These are phyloP conservation scores for Centella asiatica DNA, from an alignment of 129 eudicot genomes.

Conservation along the genomic window DNA sequence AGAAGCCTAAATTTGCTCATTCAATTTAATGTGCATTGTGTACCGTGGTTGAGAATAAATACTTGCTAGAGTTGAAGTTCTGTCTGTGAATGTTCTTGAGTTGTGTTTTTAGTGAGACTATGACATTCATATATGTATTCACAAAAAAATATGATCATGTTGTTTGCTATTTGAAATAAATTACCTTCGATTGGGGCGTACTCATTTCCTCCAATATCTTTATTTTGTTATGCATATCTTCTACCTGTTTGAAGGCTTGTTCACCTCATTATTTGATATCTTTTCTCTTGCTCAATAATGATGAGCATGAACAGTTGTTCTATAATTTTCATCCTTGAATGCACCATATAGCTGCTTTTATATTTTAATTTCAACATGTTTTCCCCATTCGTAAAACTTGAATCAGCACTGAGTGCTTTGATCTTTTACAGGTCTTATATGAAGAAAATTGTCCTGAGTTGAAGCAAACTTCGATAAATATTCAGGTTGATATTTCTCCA, in stretches of 20 bases:
- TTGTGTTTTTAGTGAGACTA: too few species aligned
- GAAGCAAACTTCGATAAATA: slow-evolving; percentile 39
- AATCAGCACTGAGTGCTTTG: slow-evolving; percentile 1
- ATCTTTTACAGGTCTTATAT: slow-evolving; percentile 30
- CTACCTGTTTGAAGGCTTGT: too few species aligned
- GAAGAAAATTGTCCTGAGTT: slow-evolving; percentile 24
- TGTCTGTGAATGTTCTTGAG: too few species aligned
- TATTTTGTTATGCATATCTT: neutral
- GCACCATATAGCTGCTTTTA: neutral
- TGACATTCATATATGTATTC: neutral
- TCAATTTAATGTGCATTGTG: too few species aligned
- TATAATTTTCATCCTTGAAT: neutral
- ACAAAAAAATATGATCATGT: neutral
- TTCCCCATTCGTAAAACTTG: neutral
- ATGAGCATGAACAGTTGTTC: neutral
- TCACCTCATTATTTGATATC: neutral
- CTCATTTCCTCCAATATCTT: neutral
- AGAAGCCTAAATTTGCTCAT: too few species aligned
- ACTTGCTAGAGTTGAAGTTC: too few species aligned
- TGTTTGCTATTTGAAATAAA: neutral
- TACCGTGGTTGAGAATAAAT: too few species aligned
- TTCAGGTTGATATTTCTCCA: slow-evolving; percentile 48
- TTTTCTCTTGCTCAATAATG: neutral
- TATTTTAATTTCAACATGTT: neutral
- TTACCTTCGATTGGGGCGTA: too few species aligned